Percentiles rank a stretch among this genome's conserved stretches.
These are phyloP conservation scores for Yarrowia phangngaensis DNA, from an alignment of 805 yeast species.

Conservation along the genomic window DNA sequence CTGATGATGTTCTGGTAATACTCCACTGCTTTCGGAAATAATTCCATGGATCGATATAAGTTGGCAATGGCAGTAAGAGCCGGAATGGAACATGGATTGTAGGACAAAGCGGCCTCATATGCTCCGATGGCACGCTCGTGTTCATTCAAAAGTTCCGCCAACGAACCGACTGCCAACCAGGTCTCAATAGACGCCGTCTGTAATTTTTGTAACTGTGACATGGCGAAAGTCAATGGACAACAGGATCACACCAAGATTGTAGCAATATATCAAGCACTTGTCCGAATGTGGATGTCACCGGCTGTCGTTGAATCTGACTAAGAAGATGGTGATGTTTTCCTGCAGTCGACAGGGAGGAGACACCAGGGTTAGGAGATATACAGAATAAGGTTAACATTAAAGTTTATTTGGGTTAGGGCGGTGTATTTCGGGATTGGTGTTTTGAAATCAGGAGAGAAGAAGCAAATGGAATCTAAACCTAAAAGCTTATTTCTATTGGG, in stretches of 20 bases:
- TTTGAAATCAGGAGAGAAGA: no score
- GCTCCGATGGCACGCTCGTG: slow-evolving; percentile 84
- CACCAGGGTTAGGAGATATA: slow-evolving; percentile 4
- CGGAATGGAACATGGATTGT: slow-evolving; percentile 79
- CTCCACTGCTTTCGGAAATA: slow-evolving; percentile 92
- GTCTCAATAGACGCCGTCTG: slow-evolving; percentile 48
- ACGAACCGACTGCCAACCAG: slow-evolving; percentile 83
- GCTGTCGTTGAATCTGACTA: no score
- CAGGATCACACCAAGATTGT: no score
- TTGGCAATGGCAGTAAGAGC: slow-evolving; percentile 84
- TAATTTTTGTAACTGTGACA: slow-evolving; percentile 31
- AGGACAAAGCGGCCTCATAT: slow-evolving; percentile 81
- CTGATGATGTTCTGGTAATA: slow-evolving; percentile 82
- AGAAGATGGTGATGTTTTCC: slow-evolving; percentile 18
- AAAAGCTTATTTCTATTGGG: no score
- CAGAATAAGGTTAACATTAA: background rate
- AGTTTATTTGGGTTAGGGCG: background rate
- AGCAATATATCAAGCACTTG: no score
- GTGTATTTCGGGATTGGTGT: background rate
- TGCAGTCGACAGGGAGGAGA: slow-evolving; percentile 25
- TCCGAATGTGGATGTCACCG: no score
- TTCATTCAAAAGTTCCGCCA: slow-evolving; percentile 87
- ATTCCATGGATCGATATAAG: slow-evolving; percentile 81
- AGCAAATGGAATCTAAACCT: no score
- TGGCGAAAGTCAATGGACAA: background rate